Evolutionary conservation across 257 asterid species (phyloP), one percentile per base, ranked within the genome.

Genomic region (Solanum peruvianum): DNA sequence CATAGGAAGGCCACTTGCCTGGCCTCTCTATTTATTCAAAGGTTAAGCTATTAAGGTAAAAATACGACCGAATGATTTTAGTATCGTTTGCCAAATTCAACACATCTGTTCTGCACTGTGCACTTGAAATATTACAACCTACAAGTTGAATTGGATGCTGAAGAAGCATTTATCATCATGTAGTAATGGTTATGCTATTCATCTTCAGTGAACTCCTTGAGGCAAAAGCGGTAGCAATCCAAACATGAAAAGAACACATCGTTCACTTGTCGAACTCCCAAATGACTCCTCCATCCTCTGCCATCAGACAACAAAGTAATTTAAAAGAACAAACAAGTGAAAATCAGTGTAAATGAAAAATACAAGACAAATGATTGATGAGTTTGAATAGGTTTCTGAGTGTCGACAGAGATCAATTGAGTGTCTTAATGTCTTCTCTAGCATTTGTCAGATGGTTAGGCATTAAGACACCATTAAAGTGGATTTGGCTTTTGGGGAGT

Each of bases 241-340:
- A 31, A 81, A 49, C 70, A 18, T 49, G 84, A 47, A 29, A 45
- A 80, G 3, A 47, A 80, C 2, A 25, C 42, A 47, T 11, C 8
- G 8, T 64, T 92, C 86, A 92, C 71, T 95, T 94, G 91, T 91
- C 95, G 9, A 94, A 94, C 89, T 96, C 99, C 97, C 98, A 96
- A 82, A 96, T 92, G 66, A 95, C 93, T 67, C 95, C 97, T 89
- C 94, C 95, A 88, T 94, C 97, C 91, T 95, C 95, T 94, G 92
- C 87, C 90, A 90, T 47, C 12, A 47, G 83, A 35, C 56, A 52
- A 47, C 11, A 47, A 81, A 31, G 20, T 35, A 81, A 29, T 33
- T 81, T 18, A 49, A 3, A 78, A 81, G 67, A 31, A 33, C 25
- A 33, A 81, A 49, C 56, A 27, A 47, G 67, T 9, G 69, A 49